Evolutionary conservation across 495 filamentous ascomycete species (phyloP), one percentile per base, ranked within the genome.

Genomic region (Schizothecium vesticola): DNA sequence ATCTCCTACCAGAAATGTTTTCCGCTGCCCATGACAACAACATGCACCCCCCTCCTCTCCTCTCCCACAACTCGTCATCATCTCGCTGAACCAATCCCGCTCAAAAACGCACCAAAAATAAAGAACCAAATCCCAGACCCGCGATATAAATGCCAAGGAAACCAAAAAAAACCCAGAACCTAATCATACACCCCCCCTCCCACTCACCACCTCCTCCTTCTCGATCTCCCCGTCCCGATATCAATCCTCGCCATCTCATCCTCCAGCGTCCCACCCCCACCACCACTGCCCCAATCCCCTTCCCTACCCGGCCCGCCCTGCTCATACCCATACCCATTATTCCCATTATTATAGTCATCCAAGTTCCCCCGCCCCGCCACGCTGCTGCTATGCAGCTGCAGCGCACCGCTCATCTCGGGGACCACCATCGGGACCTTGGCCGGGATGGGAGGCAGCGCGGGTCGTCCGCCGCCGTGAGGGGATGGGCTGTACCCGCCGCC

Each of bases 201-300:
- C 21, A 28, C 16, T 69, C 29, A 69, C 33, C 65, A 69, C 33
- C 67, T 58, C 8, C 63, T 19, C 55, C 72, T 68, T 62, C 72
- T 65, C 28, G 71, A 73, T 66, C 82, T 71, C 4, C 84, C 85
- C n/a, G 79, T 79, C 25, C 92, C 92, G 68, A 97, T 90, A 78
- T 97, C 91, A 70, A 97, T 96, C 29, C 83, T 86, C 68, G 86
- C 87, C 78, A 97, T 83, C 78, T 97, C 93, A 66, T 92, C 86
- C 74, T 92, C 90, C 65, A 97, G 78, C 10, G 91, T 77, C 75
- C 87, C 80, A 56, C 79, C 79, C 77, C 74, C 67, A 33, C 29
- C 29, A 4, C 75, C 65, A 66, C 75, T 67, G 24, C 79, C 71
- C 12, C 72, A 72, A 31, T 76, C 78, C 13, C 66, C 13, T 5